Base-by-base conservation (phyloP, 176 grass and related monocot species). In the Bolboschoenus planiculmis region DNA sequence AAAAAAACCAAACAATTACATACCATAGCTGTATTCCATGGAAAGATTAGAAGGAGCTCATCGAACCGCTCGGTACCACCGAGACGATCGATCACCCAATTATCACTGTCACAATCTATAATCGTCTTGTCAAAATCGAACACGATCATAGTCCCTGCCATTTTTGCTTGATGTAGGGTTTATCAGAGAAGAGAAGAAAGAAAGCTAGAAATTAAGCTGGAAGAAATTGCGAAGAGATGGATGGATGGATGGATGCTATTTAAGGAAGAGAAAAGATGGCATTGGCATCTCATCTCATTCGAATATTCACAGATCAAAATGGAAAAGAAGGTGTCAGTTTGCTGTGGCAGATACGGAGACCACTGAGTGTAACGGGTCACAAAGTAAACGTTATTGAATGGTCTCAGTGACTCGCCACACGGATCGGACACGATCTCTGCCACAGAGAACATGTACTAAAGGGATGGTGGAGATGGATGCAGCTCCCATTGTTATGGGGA, bases 121-220 rank as follows among this genome's bases (percentile, higher is more conserved):
- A 97, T 97, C 2, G 94, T 97, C 86, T 97, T 94, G 85, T 97
- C 94, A 65, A 97, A 97, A 84, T 97, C 94, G 77, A 97, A 94
- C 55, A 97, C 90, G 7, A 90, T 84, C 44, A 90, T 58, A 56
- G 53, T 86, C 47, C 33, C 70, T 47, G 87, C 75, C 91, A 76
- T 92, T 68, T 61, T 53, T 79, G 71, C 1, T 27, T 50, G 13
- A 48, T 29, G 70, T 75, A 89, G 88, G 57, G 14, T 7, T 79
- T 42, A 58, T 42, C 34, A 23, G 44, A 68, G 34, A 37, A 85
- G 51, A n/a, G 57, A 40, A 60, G 66, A 60, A 34, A 43, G 16
- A 79, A 33, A 15, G 54, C 63, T 55, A 57, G 48, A 48, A 7
- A 47, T 47, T 47, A 51, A 51, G 47, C 5, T 11, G 1, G 5